Evolutionary conservation across 305 asterid genomes (phyloP).

Genomic region (Rubia tinctorum): DNA sequence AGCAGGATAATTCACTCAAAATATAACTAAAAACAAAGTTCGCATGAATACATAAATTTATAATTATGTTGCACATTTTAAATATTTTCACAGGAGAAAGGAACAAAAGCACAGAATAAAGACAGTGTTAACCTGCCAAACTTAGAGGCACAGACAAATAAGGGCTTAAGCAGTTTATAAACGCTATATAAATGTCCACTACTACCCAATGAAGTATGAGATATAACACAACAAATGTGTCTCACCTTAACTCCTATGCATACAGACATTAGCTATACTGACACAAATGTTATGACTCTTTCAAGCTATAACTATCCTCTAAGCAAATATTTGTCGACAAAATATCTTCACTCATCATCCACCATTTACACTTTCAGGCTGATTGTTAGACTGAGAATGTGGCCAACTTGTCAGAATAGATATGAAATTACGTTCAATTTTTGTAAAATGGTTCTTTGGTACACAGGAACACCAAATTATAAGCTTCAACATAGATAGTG

Average conservation of each 20-base stretch:
- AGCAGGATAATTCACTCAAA: background rate
- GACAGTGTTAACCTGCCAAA: background rate
- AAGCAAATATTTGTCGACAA: background rate
- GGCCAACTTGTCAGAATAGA: background rate
- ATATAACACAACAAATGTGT: background rate
- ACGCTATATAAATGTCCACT: background rate
- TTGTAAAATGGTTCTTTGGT: background rate
- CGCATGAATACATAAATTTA: background rate
- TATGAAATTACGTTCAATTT: background rate
- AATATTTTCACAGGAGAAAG: background rate
- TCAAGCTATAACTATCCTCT: background rate
- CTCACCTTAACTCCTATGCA: background rate
- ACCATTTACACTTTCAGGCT: constrained; percentile 2
- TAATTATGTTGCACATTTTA: background rate
- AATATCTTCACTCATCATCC: background rate
- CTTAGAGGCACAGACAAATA: background rate
- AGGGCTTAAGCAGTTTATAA: background rate
- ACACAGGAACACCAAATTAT: background rate
- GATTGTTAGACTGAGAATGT: background rate
- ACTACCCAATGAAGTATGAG: background rate
- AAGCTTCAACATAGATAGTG: constrained; percentile 1
- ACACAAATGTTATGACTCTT: background rate
- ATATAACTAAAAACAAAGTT: background rate
- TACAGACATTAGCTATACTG: background rate
- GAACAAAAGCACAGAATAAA: background rate